Evolutionary conservation across 805 yeast genomes (phyloP).

Genomic region (Ogataea siamensis): DNA sequence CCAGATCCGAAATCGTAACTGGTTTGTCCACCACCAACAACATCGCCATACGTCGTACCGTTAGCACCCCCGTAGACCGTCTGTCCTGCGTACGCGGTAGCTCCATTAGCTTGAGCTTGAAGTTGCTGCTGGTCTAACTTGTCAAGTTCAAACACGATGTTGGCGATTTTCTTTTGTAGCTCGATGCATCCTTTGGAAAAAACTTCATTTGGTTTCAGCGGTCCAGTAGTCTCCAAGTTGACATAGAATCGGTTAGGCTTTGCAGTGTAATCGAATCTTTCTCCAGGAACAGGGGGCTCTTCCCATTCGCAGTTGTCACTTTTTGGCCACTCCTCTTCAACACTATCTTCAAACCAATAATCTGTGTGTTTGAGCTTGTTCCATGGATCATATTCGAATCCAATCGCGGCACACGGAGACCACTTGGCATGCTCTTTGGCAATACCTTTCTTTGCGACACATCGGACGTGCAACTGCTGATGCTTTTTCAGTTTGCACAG

Average conservation of each 20-base stretch:
- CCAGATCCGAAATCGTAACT: constrained; percentile 33
- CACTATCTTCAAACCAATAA: constrained; percentile 91
- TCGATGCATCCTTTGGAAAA: constrained; percentile 81
- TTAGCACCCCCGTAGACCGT: constrained; percentile 24
- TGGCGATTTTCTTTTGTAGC: constrained; percentile 86
- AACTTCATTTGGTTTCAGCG: constrained; percentile 84
- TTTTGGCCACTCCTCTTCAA: constrained; percentile 91
- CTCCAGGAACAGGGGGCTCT: constrained; percentile 89
- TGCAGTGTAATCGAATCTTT: constrained; percentile 80
- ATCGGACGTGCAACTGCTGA: constrained; percentile 83
- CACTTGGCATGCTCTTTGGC: constrained; percentile 98
- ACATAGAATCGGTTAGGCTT: constrained; percentile 79
- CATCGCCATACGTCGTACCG: constrained; percentile 19
- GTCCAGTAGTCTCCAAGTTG: constrained; percentile 91
- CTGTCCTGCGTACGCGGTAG: constrained; percentile 32
- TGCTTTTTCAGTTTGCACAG: constrained; percentile 88
- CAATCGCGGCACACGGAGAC: constrained; percentile 95
- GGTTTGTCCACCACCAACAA: constrained; percentile 25
- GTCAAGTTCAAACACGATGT: constrained; percentile 70
- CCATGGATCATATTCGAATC: constrained; percentile 99
- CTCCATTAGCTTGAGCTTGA: constrained; percentile 37
- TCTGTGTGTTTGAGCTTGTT: constrained; percentile 94
- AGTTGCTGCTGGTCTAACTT: constrained; percentile 35
- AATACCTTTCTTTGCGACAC: constrained; percentile 97
- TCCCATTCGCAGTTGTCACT: constrained; percentile 90